Evolutionary conservation across 2,329 filamentous ascomycete genomes (phyloP).

Genomic region (Lachnellula suecica): DNA sequence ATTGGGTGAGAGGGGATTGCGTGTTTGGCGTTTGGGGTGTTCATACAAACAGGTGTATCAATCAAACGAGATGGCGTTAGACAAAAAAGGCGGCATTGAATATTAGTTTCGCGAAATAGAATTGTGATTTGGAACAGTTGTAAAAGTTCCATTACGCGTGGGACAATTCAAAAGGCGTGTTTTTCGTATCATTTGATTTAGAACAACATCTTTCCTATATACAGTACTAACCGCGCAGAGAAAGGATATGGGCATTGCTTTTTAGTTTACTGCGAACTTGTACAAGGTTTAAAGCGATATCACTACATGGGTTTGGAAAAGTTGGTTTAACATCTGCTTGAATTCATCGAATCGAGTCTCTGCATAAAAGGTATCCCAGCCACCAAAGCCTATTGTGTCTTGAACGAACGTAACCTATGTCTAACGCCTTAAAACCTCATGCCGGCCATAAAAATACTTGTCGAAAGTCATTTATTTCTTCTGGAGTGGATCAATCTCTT

Average conservation of each 20-base stretch:
- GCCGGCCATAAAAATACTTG: constrained; percentile 15
- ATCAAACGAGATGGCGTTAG: too few species aligned
- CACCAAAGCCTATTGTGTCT: constrained; percentile 25
- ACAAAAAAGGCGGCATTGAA: too few species aligned
- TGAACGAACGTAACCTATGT: constrained; percentile 31
- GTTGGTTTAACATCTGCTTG: constrained; percentile 7
- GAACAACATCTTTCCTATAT: too few species aligned
- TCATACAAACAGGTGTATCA: too few species aligned
- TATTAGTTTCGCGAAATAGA: too few species aligned
- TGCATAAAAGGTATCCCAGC: constrained; percentile 30
- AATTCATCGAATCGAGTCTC: constrained; percentile 22
- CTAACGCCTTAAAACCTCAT: constrained; percentile 27
- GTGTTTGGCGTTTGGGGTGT: too few species aligned
- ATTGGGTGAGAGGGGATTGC: too few species aligned
- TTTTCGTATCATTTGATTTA: too few species aligned
- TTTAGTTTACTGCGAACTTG: not conserved
- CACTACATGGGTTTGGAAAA: not conserved
- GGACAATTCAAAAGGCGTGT: too few species aligned
- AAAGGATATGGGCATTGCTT: not conserved
- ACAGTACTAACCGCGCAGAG: too few species aligned
- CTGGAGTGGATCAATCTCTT: constrained; percentile 67
- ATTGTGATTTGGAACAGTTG: too few species aligned
- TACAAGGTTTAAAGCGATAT: not conserved
- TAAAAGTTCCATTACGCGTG: too few species aligned
- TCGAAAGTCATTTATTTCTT: constrained; percentile 26